phyloP scores from a whole-genome alignment of 345 rosid genomes.

The Eucalyptus lansdowneana region DNA sequence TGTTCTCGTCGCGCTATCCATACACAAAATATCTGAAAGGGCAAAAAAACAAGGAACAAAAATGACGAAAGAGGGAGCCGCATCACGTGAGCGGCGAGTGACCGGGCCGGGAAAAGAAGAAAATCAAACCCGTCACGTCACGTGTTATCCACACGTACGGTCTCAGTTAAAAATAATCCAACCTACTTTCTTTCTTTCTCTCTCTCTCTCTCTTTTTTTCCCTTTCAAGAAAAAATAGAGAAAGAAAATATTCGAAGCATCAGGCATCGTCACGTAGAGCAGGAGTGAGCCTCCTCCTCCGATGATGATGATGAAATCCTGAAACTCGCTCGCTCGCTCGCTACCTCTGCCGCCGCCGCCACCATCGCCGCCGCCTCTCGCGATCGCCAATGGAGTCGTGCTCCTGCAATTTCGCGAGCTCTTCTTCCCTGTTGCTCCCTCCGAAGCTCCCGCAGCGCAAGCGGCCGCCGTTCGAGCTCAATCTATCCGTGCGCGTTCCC shows the following conservation, averaged over 20 bases:
- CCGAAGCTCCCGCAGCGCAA: conserved; percentile 1
- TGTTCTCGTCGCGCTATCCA: not conserved
- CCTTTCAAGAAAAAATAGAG: not conserved
- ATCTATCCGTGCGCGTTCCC: not conserved
- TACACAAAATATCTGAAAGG: not conserved
- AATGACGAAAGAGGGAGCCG: not conserved
- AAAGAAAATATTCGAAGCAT: not conserved
- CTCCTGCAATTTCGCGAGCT: conserved; percentile 9
- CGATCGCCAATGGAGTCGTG: conserved; percentile 16
- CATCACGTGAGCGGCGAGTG: not conserved
- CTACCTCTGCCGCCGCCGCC: not conserved
- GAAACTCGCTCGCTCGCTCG: not conserved
- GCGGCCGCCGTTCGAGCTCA: conserved; percentile 5
- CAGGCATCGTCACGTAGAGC: not conserved
- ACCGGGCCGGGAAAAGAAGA: not conserved
- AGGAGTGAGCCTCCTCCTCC: not conserved
- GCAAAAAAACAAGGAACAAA: not conserved
- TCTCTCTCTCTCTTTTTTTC: not conserved
- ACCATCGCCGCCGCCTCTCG: not conserved
- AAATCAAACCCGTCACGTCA: not conserved
- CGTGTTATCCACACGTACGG: not conserved
- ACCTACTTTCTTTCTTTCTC: not conserved
- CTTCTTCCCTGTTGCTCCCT: conserved; percentile 17
- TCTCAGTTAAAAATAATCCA: not conserved
- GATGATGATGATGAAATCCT: not conserved